Base-by-base conservation (phyloP, 2,329 filamentous ascomycete genomes). In the Emmonsia crescens region DNA sequence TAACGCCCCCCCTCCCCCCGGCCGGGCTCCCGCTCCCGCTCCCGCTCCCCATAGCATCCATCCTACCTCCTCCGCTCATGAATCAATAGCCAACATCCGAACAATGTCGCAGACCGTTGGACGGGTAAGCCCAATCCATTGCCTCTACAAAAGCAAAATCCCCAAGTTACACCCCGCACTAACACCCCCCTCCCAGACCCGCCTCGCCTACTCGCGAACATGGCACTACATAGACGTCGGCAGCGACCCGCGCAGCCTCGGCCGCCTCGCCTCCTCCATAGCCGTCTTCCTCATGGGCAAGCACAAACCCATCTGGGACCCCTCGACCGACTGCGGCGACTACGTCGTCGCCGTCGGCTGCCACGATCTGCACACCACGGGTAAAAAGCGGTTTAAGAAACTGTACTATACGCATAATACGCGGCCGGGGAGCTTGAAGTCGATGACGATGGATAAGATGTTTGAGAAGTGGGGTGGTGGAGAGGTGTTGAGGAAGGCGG, bases 291-390 rank as follows among this genome's bases (percentile, higher is more conserved):
- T 96, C 59, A 96, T 97, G 92, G 94, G 94, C 78, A 99, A 99
- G 82, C 89, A 99, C 83, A 99, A 99, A 79, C 94, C 94, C 27
- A 96, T 94, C 76, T 99, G 86, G 79, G 90, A 97, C 78, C 94
- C 94, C 1, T 96, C 91, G 27, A 96, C 92, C 64, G 94, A 99
- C 82, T 97, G 94, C 82, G 94, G 94, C 69, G 94, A 99, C 84
- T 99, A 99, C 76, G 92, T 99, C 14, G 93, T 99, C 0, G 92
- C 94, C 59, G 90, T 90, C 44, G 87, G 91, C 75, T 97, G 94
- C 80, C 84, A 88, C 48, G 86, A 93, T 56, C 81, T 99, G 57
- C 86, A 92, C 78, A 88, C 86, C 1, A 97, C 94, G 8, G 94
- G 94, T 67, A 89, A 89, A 74, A 99, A 99, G 80, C 89, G 86